Conservation (phyloP, 176 grass and related monocot genomes). For the Cenchrus purpureus region DNA sequence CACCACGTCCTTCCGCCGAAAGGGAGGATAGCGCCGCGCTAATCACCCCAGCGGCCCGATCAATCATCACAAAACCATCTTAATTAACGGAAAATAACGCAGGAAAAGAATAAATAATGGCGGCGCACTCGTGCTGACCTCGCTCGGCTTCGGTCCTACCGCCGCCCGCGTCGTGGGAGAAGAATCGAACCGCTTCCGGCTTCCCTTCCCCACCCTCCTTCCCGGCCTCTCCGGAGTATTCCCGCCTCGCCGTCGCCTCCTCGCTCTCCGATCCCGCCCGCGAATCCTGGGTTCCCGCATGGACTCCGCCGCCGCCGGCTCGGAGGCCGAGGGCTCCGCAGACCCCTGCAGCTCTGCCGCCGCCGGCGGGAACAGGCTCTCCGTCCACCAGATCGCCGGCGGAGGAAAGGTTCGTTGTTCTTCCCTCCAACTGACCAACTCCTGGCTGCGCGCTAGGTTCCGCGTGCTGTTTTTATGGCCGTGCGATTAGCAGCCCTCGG, state of each 20-base stretch:
- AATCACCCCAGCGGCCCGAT: conserved; percentile 1
- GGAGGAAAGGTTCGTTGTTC: conserved; percentile 65
- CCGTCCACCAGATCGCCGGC: conserved; percentile 83
- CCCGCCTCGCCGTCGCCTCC: neutral
- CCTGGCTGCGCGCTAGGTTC: no score
- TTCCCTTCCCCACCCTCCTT: neutral
- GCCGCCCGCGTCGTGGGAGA: conserved; percentile 28
- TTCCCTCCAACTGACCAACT: neutral
- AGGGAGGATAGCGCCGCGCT: neutral
- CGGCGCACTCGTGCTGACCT: conserved; percentile 14
- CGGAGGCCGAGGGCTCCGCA: conserved; percentile 43
- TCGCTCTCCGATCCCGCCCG: neutral
- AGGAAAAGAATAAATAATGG: conserved; percentile 8
- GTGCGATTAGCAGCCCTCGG: neutral
- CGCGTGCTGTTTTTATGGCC: no score
- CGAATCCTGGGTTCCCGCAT: conserved; percentile 17
- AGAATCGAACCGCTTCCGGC: conserved; percentile 29
- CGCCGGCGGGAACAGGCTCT: conserved; percentile 36
- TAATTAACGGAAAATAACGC: neutral
- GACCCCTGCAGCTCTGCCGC: conserved; percentile 64
- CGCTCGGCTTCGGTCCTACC: conserved; percentile 11
- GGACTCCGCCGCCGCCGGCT: conserved; percentile 34
- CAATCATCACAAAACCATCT: conserved; percentile 29
- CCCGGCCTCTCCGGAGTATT: conserved; percentile 10
- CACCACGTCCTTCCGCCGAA: neutral